Evolutionary conservation across 2,329 filamentous ascomycete genomes (phyloP).

Genomic region (Penicillium nordicum): DNA sequence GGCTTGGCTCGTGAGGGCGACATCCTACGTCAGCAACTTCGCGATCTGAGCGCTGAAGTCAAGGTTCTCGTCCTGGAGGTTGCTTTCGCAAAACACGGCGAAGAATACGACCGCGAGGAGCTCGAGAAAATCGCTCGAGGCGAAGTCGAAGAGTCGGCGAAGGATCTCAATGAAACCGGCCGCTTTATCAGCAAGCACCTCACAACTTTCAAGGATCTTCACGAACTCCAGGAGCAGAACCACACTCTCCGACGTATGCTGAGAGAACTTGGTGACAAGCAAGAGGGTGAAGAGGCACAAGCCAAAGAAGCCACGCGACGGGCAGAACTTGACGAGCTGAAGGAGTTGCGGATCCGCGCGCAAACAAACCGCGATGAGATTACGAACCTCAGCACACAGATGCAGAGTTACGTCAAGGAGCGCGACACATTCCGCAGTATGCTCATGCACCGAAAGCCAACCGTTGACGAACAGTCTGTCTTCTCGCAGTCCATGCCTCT

Average conservation of each 20-base stretch:
- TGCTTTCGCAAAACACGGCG: constrained; percentile 71
- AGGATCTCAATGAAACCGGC: constrained; percentile 78
- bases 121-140: constrained; percentile 75
- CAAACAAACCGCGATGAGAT: constrained; percentile 81
- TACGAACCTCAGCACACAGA: constrained; percentile 73
- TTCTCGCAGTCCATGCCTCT: constrained; percentile 70
- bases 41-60: constrained; percentile 84
- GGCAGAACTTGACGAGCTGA: constrained; percentile 65
- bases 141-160: constrained; percentile 67
- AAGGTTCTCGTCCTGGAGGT: constrained; percentile 87
- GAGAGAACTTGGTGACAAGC: constrained; percentile 77
- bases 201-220: constrained; percentile 82
- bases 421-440: constrained; percentile 97
- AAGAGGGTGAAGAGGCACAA: constrained; percentile 86
- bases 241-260: constrained; percentile 77
- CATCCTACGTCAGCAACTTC: constrained; percentile 79
- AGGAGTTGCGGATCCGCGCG: constrained; percentile 67
- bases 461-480: constrained; percentile 56
- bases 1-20: constrained; percentile 63
- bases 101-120: constrained; percentile 69
- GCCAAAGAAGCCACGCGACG: constrained; percentile 54
- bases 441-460: constrained; percentile 71
- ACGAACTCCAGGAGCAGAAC: constrained; percentile 84
- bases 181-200: constrained; percentile 84
- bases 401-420: constrained; percentile 91